These are phyloP conservation scores for Syncephalis plumigaleata DNA, from an alignment of 371 early-diverging fungal species.

Conservation along the genomic window DNA sequence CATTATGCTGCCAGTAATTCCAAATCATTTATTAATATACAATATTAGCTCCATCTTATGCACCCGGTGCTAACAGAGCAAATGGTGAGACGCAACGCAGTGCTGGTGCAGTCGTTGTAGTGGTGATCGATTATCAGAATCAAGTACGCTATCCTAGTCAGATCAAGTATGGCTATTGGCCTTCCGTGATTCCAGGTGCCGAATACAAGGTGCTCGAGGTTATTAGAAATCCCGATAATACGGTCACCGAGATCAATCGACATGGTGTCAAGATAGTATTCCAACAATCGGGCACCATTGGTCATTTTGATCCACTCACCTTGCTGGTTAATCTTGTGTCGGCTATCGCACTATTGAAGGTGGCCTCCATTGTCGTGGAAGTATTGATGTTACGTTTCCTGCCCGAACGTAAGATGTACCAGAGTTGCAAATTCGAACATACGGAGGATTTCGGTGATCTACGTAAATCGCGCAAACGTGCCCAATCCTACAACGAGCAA, in stretches of 20 bases:
- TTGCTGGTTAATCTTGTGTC: constrained; percentile 29
- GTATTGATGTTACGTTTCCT: constrained; percentile 25
- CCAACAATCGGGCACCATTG: constrained; percentile 28
- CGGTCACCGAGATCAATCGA: constrained; percentile 19
- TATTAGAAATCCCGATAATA: constrained; percentile 15
- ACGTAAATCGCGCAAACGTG: neutral
- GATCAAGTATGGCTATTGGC: constrained; percentile 20
- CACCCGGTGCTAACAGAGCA: constrained; percentile 10
- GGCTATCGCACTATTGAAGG: constrained; percentile 24
- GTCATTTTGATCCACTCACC: constrained; percentile 24
- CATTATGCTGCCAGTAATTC: neutral
- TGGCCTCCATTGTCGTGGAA: constrained; percentile 29
- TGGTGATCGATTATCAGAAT: constrained; percentile 22
- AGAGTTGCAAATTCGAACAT: constrained; percentile 18
- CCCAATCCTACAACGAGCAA: too few species aligned
- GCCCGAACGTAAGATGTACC: constrained; percentile 20
- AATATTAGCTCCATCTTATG: constrained; percentile 5
- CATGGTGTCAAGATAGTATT: constrained; percentile 32
- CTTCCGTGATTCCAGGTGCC: constrained; percentile 17
- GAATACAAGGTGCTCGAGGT: constrained; percentile 28
- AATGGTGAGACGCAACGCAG: constrained; percentile 16
- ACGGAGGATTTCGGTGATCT: constrained; percentile 14
- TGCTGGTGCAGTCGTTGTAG: constrained; percentile 23
- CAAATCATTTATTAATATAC: constrained; percentile 4
- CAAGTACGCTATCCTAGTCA: constrained; percentile 9